Conservation (phyloP, 2,329 filamentous ascomycete genomes). For the Aspergillus fijiensis region DNA sequence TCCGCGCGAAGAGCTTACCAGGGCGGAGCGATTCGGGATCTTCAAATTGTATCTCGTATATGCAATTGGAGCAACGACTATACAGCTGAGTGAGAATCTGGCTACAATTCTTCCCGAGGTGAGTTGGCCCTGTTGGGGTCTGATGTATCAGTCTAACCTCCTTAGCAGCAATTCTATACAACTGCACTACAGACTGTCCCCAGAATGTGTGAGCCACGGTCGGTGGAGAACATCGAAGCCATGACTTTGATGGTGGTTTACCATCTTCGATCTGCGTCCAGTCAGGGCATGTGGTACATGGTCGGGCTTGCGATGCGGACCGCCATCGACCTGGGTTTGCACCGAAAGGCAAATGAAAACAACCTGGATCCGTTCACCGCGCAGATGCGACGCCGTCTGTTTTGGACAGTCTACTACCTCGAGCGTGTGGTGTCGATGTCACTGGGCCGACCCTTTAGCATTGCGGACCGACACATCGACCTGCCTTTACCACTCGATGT, state of each 20-base stretch:
- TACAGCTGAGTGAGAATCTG: conserved; percentile 50
- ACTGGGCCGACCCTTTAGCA: conserved; percentile 52
- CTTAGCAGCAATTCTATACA: conserved; percentile 48
- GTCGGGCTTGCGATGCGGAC: conserved; percentile 56
- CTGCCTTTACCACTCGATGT: conserved; percentile 49
- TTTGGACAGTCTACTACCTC: conserved; percentile 55
- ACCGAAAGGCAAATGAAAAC: conserved; percentile 49
- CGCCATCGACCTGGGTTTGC: conserved; percentile 53
- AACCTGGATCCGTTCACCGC: conserved; percentile 43
- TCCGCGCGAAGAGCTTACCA: conserved; percentile 35
- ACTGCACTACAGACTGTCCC: conserved; percentile 52
- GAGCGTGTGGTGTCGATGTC: conserved; percentile 53
- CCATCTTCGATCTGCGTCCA: conserved; percentile 52
- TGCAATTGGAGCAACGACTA: conserved; percentile 52
- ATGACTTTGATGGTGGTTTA: conserved; percentile 54
- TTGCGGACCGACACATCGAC: conserved; percentile 54
- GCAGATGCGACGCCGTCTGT: conserved; percentile 50
- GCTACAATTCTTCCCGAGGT: conserved; percentile 47
- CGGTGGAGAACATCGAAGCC: conserved; percentile 53
- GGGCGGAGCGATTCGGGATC: conserved; percentile 45
- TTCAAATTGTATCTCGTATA: conserved; percentile 56
- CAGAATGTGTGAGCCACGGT: conserved; percentile 50
- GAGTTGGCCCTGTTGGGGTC: conserved; percentile 2
- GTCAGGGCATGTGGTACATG: conserved; percentile 56
- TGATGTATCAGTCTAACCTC: not conserved